Base-by-base conservation (phyloP, 75 land plant genomes). In the Cryptomeria japonica region DNA sequence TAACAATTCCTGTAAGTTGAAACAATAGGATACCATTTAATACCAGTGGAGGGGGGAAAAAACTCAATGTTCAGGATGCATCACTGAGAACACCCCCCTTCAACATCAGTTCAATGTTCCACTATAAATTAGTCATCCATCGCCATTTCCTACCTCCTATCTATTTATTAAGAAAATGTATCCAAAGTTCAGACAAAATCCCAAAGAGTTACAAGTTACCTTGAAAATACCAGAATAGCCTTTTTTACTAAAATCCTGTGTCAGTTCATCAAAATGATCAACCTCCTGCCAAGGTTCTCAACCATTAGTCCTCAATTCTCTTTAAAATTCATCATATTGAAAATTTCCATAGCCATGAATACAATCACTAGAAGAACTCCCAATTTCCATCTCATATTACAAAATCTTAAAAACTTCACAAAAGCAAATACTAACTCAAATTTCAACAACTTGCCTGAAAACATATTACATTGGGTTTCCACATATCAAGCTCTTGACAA, bases 161-260 rank as follows among this genome's bases (percentile, higher is more conserved):
- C 70, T 25, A 28, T 22, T 0, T 5, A 64, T 4, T 22, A 22
- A 64, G 8, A 64, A 64, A 78, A 39, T 78, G 19, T 78, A 41
- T 78, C 80, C 80, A 78, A 44, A 44, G 46, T 44, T 44, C 46
- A 44, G 7, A 18, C 7, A 39, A 78, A 78, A 18, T 41, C 80
- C 31, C 84, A 44, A 44, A 42, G 8, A 12, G 31, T 44, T 44
- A 82, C 47, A 44, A 28, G 41, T 44, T 47, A 94, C 96, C 95
- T 91, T 95, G 86, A 90, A 93, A 75, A 88, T 83, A 39, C 95
- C 96, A 80, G 28, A 83, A 77, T 89, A 95, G 31, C 95, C 95
- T 85, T 88, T 92, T 44, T 85, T 87, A 3, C 70, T 38, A 25
- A 95, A 89, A 83, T 89, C 83, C 51, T 89, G 46, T 28, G 68